phyloP scores from a whole-genome alignment of 148 eudicot genomes.

The Spergularia bocconei region DNA sequence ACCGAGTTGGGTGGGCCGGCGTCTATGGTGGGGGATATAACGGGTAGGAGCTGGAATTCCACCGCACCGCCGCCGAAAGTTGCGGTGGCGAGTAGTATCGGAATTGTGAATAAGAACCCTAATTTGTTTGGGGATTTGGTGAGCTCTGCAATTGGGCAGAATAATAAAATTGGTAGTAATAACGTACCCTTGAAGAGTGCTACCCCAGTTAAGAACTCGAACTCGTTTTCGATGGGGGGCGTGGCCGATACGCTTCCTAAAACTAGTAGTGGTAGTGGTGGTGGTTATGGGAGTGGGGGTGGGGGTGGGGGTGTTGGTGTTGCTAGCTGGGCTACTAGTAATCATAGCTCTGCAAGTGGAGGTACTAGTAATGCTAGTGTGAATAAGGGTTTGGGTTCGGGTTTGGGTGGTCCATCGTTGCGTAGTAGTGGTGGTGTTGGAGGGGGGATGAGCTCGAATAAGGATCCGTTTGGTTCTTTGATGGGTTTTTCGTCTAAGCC shows the following conservation, averaged over 20 bases:
- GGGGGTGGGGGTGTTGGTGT: slow-evolving; percentile 24
- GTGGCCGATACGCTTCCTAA: slow-evolving; percentile 66
- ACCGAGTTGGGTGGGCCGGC: slow-evolving; percentile 47
- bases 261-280: slow-evolving; percentile 22
- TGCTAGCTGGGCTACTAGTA: slow-evolving; percentile 27
- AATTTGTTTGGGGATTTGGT: slow-evolving; percentile 84
- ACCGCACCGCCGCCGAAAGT: slow-evolving; percentile 27
- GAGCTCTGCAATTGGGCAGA: slow-evolving; percentile 58
- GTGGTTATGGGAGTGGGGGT: slow-evolving; percentile 6
- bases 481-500: slow-evolving; percentile 60
- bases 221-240: slow-evolving; percentile 56
- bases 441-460: slow-evolving; percentile 41
- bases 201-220: slow-evolving; percentile 25
- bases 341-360: slow-evolving; percentile 30
- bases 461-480: slow-evolving; percentile 79
- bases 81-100: slow-evolving; percentile 29
- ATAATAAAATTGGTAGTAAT: slow-evolving; percentile 35
- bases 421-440: slow-evolving; percentile 37
- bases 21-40: slow-evolving; percentile 90
- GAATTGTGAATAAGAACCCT: slow-evolving; percentile 77
- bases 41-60: slow-evolving; percentile 72
- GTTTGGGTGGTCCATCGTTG: slow-evolving; percentile 44
- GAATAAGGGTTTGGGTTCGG: slow-evolving; percentile 18
- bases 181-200: slow-evolving; percentile 63
- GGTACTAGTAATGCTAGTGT: slow-evolving; percentile 25